These are phyloP conservation scores for Narthecium ossifragum DNA, from an alignment of 106 monocot genomes.

Conservation along the genomic window DNA sequence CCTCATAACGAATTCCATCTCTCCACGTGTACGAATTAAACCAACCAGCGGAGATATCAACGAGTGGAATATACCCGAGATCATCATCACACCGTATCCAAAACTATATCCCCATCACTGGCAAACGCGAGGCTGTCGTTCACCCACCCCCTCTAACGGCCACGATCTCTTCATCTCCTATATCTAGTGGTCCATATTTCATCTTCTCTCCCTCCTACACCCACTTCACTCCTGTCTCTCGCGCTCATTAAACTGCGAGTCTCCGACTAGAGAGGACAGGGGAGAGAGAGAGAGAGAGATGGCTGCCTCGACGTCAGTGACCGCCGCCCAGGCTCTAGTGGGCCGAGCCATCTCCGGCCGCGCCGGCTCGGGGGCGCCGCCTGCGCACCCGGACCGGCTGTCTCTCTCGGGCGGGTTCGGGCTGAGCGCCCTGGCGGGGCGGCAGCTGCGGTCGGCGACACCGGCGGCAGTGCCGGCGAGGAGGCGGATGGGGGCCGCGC, in stretches of 20 bases:
- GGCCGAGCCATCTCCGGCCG: conserved; percentile 29
- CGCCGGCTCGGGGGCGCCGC: not conserved
- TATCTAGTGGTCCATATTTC: not conserved
- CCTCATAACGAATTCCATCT: too few species aligned
- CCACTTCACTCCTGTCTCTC: too few species aligned
- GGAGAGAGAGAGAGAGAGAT: conserved; percentile 16
- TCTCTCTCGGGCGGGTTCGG: conserved; percentile 24
- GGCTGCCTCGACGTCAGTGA: conserved; percentile 47
- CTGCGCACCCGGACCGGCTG: conserved; percentile 12
- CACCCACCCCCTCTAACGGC: too few species aligned
- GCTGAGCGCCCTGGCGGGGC: conserved; percentile 23
- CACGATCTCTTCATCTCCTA: not conserved
- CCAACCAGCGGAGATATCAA: too few species aligned
- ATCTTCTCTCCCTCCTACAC: too few species aligned
- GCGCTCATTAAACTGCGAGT: too few species aligned
- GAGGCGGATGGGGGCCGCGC: not conserved
- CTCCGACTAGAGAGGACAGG: not conserved
- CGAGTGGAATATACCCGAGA: too few species aligned
- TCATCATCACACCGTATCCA: not conserved
- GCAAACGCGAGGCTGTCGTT: too few species aligned
- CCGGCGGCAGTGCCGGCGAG: not conserved
- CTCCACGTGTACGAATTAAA: too few species aligned
- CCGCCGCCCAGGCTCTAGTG: conserved; percentile 34
- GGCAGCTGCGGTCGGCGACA: not conserved
- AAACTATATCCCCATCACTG: too few species aligned